Evolutionary conservation across 805 yeast species (phyloP).

Genomic region (Candida wancherniae): DNA sequence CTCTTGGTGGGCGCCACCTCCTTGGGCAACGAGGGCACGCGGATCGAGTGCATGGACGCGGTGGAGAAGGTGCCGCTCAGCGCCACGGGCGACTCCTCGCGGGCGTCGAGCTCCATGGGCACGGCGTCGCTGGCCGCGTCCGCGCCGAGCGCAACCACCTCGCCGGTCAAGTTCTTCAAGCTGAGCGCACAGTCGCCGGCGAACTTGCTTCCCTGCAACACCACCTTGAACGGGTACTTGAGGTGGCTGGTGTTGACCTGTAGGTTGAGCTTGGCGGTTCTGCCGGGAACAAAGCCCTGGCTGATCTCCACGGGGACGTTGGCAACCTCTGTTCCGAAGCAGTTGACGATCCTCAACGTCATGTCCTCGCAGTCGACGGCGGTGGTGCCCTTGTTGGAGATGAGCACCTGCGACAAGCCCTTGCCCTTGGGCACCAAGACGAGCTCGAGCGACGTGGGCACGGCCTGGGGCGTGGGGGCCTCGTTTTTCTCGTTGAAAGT

Average conservation of each 20-base stretch:
- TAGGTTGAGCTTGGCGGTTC: slow-evolving; percentile 31
- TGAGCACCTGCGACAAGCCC: slow-evolving; percentile 27
- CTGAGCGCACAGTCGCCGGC: slow-evolving; percentile 21
- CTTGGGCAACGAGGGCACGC: slow-evolving; percentile 9
- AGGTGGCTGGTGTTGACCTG: slow-evolving; percentile 26
- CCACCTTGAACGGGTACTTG: slow-evolving; percentile 30
- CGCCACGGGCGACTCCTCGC: slow-evolving; percentile 3
- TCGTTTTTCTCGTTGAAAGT: background rate
- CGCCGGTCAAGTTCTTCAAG: slow-evolving; percentile 21
- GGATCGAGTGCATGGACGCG: slow-evolving; percentile 8
- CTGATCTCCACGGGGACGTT: slow-evolving; percentile 27
- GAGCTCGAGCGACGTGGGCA: slow-evolving; percentile 14
- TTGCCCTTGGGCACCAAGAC: slow-evolving; percentile 28
- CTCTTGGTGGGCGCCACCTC: slow-evolving; percentile 2
- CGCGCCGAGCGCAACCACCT: background rate
- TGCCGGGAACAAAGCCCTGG: slow-evolving; percentile 29
- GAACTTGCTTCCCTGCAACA: slow-evolving; percentile 19
- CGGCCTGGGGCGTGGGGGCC: background rate
- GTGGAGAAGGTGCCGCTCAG: slow-evolving; percentile 6
- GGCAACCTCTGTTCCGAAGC: slow-evolving; percentile 23
- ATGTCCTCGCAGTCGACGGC: slow-evolving; percentile 28
- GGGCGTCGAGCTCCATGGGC: slow-evolving; percentile 1
- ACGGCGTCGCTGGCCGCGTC: background rate
- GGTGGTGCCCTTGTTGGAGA: slow-evolving; percentile 25
- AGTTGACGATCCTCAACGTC: slow-evolving; percentile 26